These are phyloP conservation scores for Leptographium wingfieldii DNA, from an alignment of 2,329 filamentous ascomycete species.

Conservation along the genomic window DNA sequence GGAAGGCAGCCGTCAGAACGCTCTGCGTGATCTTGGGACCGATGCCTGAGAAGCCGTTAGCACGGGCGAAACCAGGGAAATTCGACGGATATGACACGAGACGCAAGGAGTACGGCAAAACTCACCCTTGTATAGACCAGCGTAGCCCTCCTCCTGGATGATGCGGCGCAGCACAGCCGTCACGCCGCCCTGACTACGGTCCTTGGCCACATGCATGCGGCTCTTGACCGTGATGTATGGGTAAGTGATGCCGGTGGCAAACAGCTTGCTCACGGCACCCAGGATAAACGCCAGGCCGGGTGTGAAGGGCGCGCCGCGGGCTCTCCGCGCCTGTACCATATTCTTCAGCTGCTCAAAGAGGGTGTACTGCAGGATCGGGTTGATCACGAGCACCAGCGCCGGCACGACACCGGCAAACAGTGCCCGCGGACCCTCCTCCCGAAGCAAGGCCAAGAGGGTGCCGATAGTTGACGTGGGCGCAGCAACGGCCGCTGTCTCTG, in stretches of 20 bases:
- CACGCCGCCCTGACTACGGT: constrained; percentile 47
- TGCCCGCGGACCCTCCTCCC: constrained; percentile 70
- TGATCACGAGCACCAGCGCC: constrained; percentile 87
- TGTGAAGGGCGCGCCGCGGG: constrained; percentile 48
- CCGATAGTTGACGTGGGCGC: constrained; percentile 60
- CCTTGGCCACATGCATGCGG: constrained; percentile 86
- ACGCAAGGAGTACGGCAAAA: neutral
- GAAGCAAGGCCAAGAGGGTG: constrained; percentile 68
- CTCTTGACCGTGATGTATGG: constrained; percentile 99
- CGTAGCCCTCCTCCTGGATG: constrained; percentile 78
- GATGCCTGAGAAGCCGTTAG: constrained; percentile 49
- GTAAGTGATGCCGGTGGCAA: constrained; percentile 89
- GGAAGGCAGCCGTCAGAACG: constrained; percentile 86
- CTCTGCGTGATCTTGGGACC: constrained; percentile 94
- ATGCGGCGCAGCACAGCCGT: constrained; percentile 65
- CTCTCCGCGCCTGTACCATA: constrained; percentile 51
- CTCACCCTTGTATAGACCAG: constrained; percentile 82
- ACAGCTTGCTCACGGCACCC: constrained; percentile 84
- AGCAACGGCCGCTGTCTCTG: constrained; percentile 8
- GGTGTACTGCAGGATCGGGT: constrained; percentile 96
- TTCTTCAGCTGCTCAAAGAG: constrained; percentile 99
- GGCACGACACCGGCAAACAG: constrained; percentile 90
- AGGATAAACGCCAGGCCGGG: constrained; percentile 82
- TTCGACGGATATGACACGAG: neutral
- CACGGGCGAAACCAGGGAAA: neutral